Evolutionary conservation across 371 early-diverging fungal species (phyloP).

Genomic region (Blyttiomyces sp.): DNA sequence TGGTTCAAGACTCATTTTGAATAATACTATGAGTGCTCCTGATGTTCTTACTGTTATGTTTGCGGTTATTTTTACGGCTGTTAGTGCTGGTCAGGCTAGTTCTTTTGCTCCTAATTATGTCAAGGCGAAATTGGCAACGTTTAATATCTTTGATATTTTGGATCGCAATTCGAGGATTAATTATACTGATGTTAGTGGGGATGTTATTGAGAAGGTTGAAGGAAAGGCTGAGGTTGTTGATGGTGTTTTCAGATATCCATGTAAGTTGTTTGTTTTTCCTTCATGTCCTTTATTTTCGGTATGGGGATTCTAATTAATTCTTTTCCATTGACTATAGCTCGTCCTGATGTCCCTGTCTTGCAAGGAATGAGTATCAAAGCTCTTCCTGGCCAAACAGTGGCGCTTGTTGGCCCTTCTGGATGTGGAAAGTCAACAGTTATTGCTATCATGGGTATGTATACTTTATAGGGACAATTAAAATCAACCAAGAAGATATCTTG

Average conservation of each 20-base stretch:
- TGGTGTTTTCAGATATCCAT: slow-evolving; percentile 77
- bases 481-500: background rate
- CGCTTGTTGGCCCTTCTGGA: slow-evolving; percentile 61
- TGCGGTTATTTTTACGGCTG: slow-evolving; percentile 38
- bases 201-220: slow-evolving; percentile 5
- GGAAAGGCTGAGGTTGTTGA: slow-evolving; percentile 45
- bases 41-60: slow-evolving; percentile 38
- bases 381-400: slow-evolving; percentile 53
- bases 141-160: slow-evolving; percentile 69
- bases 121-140: slow-evolving; percentile 71
- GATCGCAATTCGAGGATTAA: slow-evolving; percentile 73
- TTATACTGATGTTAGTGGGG: slow-evolving; percentile 49
- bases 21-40: slow-evolving; percentile 12
- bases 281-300: background rate
- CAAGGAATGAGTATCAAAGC: slow-evolving; percentile 70
- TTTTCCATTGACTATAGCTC: slow-evolving; percentile 69
- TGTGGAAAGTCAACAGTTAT: slow-evolving; percentile 86
- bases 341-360: slow-evolving; percentile 72
- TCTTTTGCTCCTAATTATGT: slow-evolving; percentile 78
- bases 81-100: slow-evolving; percentile 48
- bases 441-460: slow-evolving; percentile 36
- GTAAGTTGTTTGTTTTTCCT: slow-evolving; percentile 1
- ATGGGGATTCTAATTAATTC: background rate
- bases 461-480: background rate
- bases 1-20: slow-evolving; percentile 32